Conservation (phyloP, 2,329 filamentous ascomycete genomes). For the Sporothrix protearum region DNA sequence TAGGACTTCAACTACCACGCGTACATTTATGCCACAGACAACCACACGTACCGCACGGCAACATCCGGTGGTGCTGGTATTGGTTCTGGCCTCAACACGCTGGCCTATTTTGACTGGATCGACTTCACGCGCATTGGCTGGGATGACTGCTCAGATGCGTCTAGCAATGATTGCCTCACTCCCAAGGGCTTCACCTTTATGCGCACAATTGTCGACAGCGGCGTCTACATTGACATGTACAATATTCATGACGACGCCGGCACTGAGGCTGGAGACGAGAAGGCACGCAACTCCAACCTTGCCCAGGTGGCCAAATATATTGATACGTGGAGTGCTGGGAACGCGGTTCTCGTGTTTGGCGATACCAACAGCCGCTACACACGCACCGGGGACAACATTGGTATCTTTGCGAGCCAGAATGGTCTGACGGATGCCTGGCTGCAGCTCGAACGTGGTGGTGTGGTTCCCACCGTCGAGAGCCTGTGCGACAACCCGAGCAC, state of each 20-base stretch:
- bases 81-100: constrained; percentile 61
- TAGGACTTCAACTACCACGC: constrained; percentile 66
- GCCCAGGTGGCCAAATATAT: constrained; percentile 59
- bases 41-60: constrained; percentile 57
- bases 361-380: constrained; percentile 66
- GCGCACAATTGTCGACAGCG: constrained; percentile 51
- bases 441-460: constrained; percentile 48
- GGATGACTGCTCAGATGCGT: constrained; percentile 54
- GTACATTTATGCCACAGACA: constrained; percentile 58
- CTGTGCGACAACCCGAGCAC: constrained; percentile 58
- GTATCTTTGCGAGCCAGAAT: constrained; percentile 48
- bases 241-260: constrained; percentile 65
- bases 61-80: constrained; percentile 63
- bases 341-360: constrained; percentile 61
- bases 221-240: constrained; percentile 60
- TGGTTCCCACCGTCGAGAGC: constrained; percentile 43
- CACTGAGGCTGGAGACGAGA: constrained; percentile 48
- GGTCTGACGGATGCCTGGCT: constrained; percentile 59
- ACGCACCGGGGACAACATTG: constrained; percentile 50
- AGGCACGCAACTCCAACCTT: constrained; percentile 57
- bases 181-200: constrained; percentile 69
- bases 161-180: constrained; percentile 59
- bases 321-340: constrained; percentile 52
- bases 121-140: constrained; percentile 58
- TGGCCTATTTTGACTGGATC: constrained; percentile 57